These are phyloP conservation scores for Favolaschia claudopus DNA, from an alignment of 768 basidiomycete species.

Conservation along the genomic window DNA sequence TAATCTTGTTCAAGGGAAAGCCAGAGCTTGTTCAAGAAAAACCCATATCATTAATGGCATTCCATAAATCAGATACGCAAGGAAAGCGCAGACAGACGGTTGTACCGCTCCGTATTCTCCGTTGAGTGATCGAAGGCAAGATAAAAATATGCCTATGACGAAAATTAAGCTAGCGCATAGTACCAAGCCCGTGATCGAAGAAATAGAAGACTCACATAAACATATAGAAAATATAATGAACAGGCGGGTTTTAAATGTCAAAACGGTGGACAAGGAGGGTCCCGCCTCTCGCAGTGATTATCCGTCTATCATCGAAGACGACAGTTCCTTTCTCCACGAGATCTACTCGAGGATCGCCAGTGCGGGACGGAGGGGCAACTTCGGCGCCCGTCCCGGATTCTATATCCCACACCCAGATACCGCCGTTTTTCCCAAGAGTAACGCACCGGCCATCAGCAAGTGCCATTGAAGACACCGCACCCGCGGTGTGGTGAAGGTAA, in stretches of 20 bases:
- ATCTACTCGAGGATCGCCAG: conserved; percentile 14
- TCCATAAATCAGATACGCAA: no score
- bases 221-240: not conserved
- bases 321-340: conserved; percentile 51
- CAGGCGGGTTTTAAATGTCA: conserved; percentile 10
- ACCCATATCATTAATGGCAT: no score
- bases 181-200: no score
- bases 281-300: conserved; percentile 57
- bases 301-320: conserved; percentile 78
- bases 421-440: conserved; percentile 72
- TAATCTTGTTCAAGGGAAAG: not conserved
- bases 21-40: not conserved
- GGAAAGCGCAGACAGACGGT: no score
- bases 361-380: conserved; percentile 40
- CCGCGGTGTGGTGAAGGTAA: conserved; percentile 72
- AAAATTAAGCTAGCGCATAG: no score
- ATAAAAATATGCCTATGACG: conserved; percentile 13
- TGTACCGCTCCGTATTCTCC: conserved; percentile 19
- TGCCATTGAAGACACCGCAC: conserved; percentile 70
- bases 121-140: not conserved
- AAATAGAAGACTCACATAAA: conserved; percentile 18
- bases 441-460: conserved; percentile 87
- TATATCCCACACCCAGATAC: conserved; percentile 88
- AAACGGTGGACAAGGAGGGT: conserved; percentile 21
- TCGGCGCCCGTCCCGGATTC: conserved; percentile 63